Conservation (phyloP, 495 filamentous ascomycete species). For the Acidiella bohemica region DNA sequence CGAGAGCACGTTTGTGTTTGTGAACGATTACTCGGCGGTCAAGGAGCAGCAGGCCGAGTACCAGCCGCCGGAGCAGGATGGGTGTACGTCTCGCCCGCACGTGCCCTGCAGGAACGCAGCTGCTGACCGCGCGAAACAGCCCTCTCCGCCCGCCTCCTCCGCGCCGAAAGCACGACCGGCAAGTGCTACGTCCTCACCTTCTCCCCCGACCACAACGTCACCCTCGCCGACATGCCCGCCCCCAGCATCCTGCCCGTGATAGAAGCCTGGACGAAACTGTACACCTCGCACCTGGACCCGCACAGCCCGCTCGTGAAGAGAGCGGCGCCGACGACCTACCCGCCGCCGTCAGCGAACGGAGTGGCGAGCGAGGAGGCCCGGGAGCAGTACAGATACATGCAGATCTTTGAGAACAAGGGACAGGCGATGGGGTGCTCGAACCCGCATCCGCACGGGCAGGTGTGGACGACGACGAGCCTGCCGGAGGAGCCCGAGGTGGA, state of each 20-base stretch:
- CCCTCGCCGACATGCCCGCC: conserved; percentile 70
- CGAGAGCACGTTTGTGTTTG: conserved; percentile 76
- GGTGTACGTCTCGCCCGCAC: conserved; percentile 31
- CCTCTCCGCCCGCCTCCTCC: conserved; percentile 64
- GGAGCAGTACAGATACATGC: conserved; percentile 88
- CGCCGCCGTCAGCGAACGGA: conserved; percentile 34
- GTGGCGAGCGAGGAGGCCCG: conserved; percentile 40
- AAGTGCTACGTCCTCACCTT: conserved; percentile 98
- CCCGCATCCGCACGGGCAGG: conserved; percentile 91
- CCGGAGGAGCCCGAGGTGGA: conserved; percentile 80
- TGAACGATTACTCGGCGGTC: conserved; percentile 95
- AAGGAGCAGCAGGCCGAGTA: conserved; percentile 80
- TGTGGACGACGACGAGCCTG: conserved; percentile 82
- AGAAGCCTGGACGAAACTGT: conserved; percentile 77
- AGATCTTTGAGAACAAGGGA: conserved; percentile 99
- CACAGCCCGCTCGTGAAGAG: conserved; percentile 48
- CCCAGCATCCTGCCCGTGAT: conserved; percentile 61
- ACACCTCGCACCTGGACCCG: conserved; percentile 63
- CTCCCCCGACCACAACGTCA: conserved; percentile 76
- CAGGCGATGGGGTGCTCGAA: conserved; percentile 98
- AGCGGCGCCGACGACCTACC: conserved; percentile 35
- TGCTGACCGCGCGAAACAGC: conserved; percentile 31
- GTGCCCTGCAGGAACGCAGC: background rate
- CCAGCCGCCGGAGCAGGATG: conserved; percentile 36
- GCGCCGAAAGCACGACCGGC: conserved; percentile 73